Evolutionary conservation across 2,329 filamentous ascomycete species (phyloP).

Genomic region (Achaetomium macrosporum): DNA sequence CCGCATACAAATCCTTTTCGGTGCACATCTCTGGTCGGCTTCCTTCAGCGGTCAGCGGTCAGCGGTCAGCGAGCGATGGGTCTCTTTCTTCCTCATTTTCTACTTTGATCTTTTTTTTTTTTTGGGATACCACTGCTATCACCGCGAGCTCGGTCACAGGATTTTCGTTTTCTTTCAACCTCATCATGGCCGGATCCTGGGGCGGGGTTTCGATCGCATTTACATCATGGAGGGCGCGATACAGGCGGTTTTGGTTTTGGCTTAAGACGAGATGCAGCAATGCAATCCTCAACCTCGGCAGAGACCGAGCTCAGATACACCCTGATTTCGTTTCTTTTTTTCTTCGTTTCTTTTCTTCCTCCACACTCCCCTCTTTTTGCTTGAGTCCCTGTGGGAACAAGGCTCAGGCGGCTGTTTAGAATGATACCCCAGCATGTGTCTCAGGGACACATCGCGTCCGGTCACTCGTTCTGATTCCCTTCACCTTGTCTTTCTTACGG

Average conservation of each 20-base stretch:
- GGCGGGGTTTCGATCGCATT: slow-evolving; percentile 49
- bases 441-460: slow-evolving; percentile 18
- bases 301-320: slow-evolving; percentile 22
- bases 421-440: slow-evolving; percentile 30
- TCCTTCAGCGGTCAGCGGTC: slow-evolving; percentile 25
- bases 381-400: slow-evolving; percentile 22
- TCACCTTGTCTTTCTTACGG: slow-evolving; percentile 39
- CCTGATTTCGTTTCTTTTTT: slow-evolving; percentile 23
- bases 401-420: slow-evolving; percentile 39
- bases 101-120: slow-evolving; percentile 25
- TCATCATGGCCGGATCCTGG: slow-evolving; percentile 50
- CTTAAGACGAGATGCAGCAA: slow-evolving; percentile 59
- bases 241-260: slow-evolving; percentile 38
- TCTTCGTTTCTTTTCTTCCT: slow-evolving; percentile 28
- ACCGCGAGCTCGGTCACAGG: slow-evolving; percentile 46
- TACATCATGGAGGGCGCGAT: slow-evolving; percentile 43
- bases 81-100: slow-evolving; percentile 10
- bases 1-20: slow-evolving; percentile 23
- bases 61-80: slow-evolving; percentile 36
- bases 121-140: slow-evolving; percentile 38
- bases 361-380: slow-evolving; percentile 26
- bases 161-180: slow-evolving; percentile 32
- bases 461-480: slow-evolving; percentile 30
- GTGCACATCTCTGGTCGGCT: slow-evolving; percentile 23
- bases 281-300: slow-evolving; percentile 40